Conservation (phyloP, 768 basidiomycete species). For the Suillus luteus region DNA sequence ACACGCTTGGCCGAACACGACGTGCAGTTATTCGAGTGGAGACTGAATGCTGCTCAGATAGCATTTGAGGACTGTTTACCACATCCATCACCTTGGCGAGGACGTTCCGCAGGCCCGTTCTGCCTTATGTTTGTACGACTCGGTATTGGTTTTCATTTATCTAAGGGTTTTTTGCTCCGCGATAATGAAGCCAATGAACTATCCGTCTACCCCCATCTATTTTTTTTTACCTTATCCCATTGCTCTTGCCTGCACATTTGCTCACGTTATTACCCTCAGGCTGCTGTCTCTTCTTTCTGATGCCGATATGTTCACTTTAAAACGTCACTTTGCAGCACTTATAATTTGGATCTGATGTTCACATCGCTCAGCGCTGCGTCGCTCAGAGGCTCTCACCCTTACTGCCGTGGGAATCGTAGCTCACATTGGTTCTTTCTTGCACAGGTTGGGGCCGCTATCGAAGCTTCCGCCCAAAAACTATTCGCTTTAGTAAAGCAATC, state of each 20-base stretch:
- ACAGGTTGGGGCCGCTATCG: neutral
- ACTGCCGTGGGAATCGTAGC: neutral
- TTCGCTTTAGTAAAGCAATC: too few relatives aligned
- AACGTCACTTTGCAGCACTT: neutral
- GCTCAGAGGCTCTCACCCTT: neutral
- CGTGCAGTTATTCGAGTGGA: too few relatives aligned
- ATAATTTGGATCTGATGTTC: neutral
- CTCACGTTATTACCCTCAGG: neutral
- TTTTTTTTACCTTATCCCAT: neutral
- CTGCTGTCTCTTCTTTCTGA: neutral
- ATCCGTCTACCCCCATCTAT: neutral
- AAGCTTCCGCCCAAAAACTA: too few relatives aligned
- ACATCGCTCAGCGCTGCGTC: neutral
- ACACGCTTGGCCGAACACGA: constrained; percentile 17
- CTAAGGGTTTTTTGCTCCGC: too few relatives aligned
- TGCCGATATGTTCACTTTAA: neutral
- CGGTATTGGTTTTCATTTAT: too few relatives aligned
- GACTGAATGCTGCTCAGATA: too few relatives aligned
- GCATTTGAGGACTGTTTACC: too few relatives aligned
- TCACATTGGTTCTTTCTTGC: neutral
- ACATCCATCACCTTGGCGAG: too few relatives aligned
- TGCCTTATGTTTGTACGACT: too few relatives aligned
- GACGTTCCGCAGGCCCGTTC: too few relatives aligned
- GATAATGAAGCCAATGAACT: neutral
- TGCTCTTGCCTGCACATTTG: neutral